phyloP scores from a whole-genome alignment of 2,329 filamentous ascomycete genomes.

The Nigrospora osmanthi region DNA sequence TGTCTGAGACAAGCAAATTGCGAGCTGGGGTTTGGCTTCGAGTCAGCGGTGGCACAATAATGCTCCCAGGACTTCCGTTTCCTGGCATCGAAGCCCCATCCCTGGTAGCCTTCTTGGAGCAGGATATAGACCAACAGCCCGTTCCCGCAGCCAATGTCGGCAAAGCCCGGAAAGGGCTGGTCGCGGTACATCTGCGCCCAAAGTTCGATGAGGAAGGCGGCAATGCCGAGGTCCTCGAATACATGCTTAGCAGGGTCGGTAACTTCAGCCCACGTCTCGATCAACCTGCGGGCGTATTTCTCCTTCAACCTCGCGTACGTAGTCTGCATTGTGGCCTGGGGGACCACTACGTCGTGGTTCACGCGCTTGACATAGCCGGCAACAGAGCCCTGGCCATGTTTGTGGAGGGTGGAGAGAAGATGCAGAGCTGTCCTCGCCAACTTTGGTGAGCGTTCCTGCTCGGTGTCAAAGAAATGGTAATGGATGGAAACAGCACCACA shows the following conservation, averaged over 20 bases:
- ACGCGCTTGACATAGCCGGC: constrained; percentile 73
- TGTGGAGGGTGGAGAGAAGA: constrained; percentile 61
- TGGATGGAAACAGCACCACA: constrained; percentile 50
- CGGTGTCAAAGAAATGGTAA: constrained; percentile 43
- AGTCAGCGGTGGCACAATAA: constrained; percentile 40
- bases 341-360: constrained; percentile 73
- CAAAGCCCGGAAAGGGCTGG: constrained; percentile 70
- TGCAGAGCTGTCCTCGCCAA: constrained; percentile 61
- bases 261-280: constrained; percentile 72
- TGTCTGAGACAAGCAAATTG: constrained; percentile 27
- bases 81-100: constrained; percentile 92
- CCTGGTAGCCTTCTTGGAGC: constrained; percentile 68
- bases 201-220: constrained; percentile 85
- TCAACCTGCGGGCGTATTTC: constrained; percentile 65
- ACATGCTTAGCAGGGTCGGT: constrained; percentile 90
- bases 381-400: constrained; percentile 60
- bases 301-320: constrained; percentile 75
- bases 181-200: constrained; percentile 75
- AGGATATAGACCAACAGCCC: constrained; percentile 83
- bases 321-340: constrained; percentile 70
- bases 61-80: constrained; percentile 74
- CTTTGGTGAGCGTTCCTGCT: constrained; percentile 28
- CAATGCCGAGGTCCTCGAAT: constrained; percentile 88
- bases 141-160: constrained; percentile 95
- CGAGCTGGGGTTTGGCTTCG: constrained; percentile 12